A percentile compares a stretch with the other conserved stretches of the same genome.
phyloP scores from a whole-genome alignment of 768 basidiomycete species.

The Pulveroboletus sp. region DNA sequence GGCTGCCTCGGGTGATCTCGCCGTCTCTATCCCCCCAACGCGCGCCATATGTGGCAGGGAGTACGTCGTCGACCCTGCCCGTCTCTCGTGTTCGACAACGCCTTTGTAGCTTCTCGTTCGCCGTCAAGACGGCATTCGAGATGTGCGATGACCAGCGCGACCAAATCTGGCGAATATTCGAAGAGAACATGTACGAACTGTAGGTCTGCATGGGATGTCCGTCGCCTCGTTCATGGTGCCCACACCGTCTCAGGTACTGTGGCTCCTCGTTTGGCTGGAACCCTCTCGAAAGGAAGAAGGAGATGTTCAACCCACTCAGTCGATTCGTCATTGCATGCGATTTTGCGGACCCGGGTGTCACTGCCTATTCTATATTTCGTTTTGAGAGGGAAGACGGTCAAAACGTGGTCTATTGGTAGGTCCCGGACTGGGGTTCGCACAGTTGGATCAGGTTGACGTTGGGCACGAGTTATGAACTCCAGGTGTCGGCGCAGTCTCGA shows the following conservation, averaged over 20 bases:
- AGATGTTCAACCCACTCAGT: constrained; percentile 58
- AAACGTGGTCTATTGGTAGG: constrained; percentile 69
- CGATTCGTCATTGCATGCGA: constrained; percentile 54
- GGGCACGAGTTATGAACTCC: constrained; percentile 68
- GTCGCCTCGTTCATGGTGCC: neutral
- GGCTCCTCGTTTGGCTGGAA: constrained; percentile 68
- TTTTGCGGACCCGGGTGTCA: constrained; percentile 21
- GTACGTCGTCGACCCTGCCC: constrained; percentile 7
- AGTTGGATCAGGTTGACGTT: neutral
- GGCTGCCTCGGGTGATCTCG: constrained; percentile 24
- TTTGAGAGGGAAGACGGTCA: constrained; percentile 68
- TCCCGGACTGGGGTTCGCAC: neutral
- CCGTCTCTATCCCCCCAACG: constrained; percentile 12
- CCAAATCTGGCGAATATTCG: constrained; percentile 51
- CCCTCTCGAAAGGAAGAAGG: constrained; percentile 49
- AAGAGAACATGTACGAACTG: constrained; percentile 57
- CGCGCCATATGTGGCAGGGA: constrained; percentile 8
- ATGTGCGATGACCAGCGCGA: constrained; percentile 36
- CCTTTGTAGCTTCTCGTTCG: constrained; percentile 22
- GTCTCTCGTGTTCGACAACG: neutral
- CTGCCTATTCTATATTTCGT: constrained; percentile 59
- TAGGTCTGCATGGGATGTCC: constrained; percentile 18
- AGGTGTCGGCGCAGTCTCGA: constrained; percentile 45
- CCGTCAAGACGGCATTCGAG: constrained; percentile 26
- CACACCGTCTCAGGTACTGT: constrained; percentile 43